Percentiles rank a stretch among this genome's conserved stretches.
Evolutionary conservation across 2,329 filamentous ascomycete genomes (phyloP).

Genomic region (Pseudogymnoascus sp.): DNA sequence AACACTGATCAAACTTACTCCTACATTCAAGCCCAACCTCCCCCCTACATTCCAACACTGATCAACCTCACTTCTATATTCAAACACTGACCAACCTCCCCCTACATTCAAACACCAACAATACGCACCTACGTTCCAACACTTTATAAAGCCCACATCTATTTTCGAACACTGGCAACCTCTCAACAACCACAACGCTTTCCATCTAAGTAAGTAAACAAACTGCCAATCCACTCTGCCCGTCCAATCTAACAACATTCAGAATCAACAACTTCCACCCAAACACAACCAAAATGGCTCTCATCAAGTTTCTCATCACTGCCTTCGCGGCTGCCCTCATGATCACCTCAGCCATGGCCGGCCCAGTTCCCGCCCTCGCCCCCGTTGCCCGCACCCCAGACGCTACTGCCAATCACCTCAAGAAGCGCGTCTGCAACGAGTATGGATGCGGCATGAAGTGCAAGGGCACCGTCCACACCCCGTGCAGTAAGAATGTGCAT

Average conservation of each 20-base stretch:
- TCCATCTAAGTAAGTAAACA: not conserved
- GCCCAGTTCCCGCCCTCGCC: not conserved
- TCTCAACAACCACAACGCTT: not conserved
- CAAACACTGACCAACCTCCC: no score
- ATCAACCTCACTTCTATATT: no score
- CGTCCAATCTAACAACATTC: not conserved
- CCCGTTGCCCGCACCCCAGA: not conserved
- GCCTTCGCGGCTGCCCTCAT: not conserved
- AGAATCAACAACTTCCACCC: not conserved
- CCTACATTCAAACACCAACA: no score
- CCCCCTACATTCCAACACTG: no score
- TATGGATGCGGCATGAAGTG: not conserved
- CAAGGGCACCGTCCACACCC: not conserved
- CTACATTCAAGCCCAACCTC: no score
- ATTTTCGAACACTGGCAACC: not conserved
- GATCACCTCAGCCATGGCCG: not conserved
- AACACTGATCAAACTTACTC: no score
- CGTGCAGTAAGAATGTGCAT: not conserved
- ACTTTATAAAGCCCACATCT: no score
- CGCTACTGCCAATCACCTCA: not conserved
- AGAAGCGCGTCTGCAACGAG: not conserved
- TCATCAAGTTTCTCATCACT: not conserved
- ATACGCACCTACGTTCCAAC: no score
- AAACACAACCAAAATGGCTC: not conserved
- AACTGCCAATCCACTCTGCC: not conserved